Base-by-base conservation (phyloP, 139 green algal species). In the Raphidocelis subcapitata region DNA sequence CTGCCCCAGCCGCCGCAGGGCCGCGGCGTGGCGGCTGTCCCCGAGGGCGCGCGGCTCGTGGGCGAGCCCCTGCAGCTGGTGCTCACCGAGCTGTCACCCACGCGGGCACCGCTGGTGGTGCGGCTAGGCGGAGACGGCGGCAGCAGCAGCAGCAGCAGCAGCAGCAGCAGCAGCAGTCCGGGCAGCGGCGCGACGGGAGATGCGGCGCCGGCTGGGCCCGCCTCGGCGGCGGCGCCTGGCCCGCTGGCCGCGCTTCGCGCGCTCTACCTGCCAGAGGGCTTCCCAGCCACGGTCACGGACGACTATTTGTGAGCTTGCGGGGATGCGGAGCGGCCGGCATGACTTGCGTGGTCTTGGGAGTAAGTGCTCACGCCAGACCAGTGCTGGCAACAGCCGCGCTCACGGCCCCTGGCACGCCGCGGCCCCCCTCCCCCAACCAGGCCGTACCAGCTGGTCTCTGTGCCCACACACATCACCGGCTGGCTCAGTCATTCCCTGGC, bases 211-310 rank as follows among this genome's bases (percentile, higher is more conserved):
- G 16, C 14, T 63, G 67, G 67, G 37, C n/a, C n/a, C n/a, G n/a
- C n/a, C n/a, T n/a, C n/a, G n/a, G n/a, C n/a, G n/a, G 31, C 24
- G 59, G 54, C 56, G 54, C 10, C 20, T 10, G 52, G 64, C 36
- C 67, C 52, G n/a, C 29, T 66, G 49, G 55, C 63, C 36, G 55
- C 54, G 24, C 21, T 83, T 5, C 56, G 41, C 51, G 23, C 66
- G 0, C 72, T 87, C 4, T 91, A 96, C 61, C 77, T 97, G 3
- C 92, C 92, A 20, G 71, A 73, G 14, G 92, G 90, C 23, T 97
- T 77, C 47, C 92, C 92, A 1, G 44, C 65, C 41, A 88, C 46
- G 20, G 86, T 93, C 0, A 91, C 90, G 1, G 51, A 74, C 23
- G 92, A 96, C 69, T 97, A 96, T 72, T 47, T 91, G 24, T 61